These are phyloP conservation scores for Hydnomerulius pinastri DNA, from an alignment of 768 basidiomycete species.

Conservation along the genomic window DNA sequence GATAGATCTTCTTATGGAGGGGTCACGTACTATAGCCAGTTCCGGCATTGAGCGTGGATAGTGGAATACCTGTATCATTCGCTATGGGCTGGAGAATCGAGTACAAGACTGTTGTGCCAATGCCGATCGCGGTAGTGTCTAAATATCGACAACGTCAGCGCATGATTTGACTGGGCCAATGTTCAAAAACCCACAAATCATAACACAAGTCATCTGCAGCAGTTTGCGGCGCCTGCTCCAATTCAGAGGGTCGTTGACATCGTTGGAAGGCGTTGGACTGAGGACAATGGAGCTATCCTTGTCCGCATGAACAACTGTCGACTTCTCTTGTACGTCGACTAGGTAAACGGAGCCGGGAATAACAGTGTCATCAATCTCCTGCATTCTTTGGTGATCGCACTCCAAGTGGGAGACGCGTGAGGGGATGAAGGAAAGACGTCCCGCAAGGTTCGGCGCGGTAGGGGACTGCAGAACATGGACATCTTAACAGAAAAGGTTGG, in stretches of 20 bases:
- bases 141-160: not conserved
- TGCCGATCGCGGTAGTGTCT: slow-evolving; percentile 20
- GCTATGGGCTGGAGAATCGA: slow-evolving; percentile 21
- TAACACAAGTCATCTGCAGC: slow-evolving; percentile 13
- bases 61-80: slow-evolving; percentile 18
- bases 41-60: slow-evolving; percentile 19
- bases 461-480: not conserved
- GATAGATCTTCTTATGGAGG: not conserved
- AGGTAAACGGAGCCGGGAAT: slow-evolving; percentile 26
- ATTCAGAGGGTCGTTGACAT: slow-evolving; percentile 25
- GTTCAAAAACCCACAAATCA: slow-evolving; percentile 16
- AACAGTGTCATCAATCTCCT: slow-evolving; percentile 18
- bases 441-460: not conserved
- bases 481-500: not conserved
- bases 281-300: slow-evolving; percentile 20
- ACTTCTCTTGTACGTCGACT: slow-evolving; percentile 22
- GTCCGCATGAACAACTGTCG: slow-evolving; percentile 12
- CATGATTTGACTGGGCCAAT: not conserved
- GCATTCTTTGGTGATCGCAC: slow-evolving; percentile 2
- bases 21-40: slow-evolving; percentile 17
- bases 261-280: slow-evolving; percentile 25
- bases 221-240: slow-evolving; percentile 18
- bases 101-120: slow-evolving; percentile 17
- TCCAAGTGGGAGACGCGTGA: not conserved
- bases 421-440: not conserved